phyloP scores from a whole-genome alignment of 495 filamentous ascomycete species.

The Endocarpon pusillum region DNA sequence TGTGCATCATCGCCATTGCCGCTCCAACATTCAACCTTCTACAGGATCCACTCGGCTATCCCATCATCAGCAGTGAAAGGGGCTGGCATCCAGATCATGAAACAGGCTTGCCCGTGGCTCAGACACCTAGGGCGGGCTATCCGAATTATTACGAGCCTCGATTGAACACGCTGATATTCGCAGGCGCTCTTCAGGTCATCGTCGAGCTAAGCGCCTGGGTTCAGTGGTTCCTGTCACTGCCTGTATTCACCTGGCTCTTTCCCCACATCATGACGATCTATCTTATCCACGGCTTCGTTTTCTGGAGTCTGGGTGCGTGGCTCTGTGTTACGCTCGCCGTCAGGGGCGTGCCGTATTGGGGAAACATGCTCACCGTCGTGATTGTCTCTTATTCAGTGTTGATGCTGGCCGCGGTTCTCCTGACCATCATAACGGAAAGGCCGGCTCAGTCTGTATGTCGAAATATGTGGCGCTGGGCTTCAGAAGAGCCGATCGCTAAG shows the following conservation, averaged over 20 bases:
- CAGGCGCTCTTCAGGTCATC: constrained; percentile 17
- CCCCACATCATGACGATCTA: constrained; percentile 30
- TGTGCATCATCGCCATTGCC: constrained; percentile 8
- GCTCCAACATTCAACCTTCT: constrained; percentile 17
- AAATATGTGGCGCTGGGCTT: too few relatives aligned
- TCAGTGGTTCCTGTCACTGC: constrained; percentile 17
- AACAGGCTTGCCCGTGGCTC: constrained; percentile 14
- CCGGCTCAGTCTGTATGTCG: too few relatives aligned
- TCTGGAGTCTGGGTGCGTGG: constrained; percentile 22
- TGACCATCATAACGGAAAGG: too few relatives aligned
- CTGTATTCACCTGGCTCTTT: constrained; percentile 19
- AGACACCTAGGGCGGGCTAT: constrained; percentile 13
- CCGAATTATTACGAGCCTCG: constrained; percentile 22
- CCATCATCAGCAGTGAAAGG: constrained; percentile 16
- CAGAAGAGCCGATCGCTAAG: too few relatives aligned
- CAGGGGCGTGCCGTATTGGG: constrained; percentile 10
- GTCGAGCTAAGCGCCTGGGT: constrained; percentile 19
- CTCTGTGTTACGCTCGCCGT: constrained; percentile 8
- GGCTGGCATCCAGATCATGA: constrained; percentile 20
- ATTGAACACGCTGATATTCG: constrained; percentile 21
- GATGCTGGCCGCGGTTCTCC: constrained; percentile 5
- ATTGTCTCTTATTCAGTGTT: constrained; percentile 6
- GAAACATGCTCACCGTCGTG: constrained; percentile 9
- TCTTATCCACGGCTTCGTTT: constrained; percentile 25
- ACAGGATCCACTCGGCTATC: constrained; percentile 12